Evolutionary conservation across 73 alveolate genomes (phyloP).

Genomic region (Tetrahymena thermophila): DNA sequence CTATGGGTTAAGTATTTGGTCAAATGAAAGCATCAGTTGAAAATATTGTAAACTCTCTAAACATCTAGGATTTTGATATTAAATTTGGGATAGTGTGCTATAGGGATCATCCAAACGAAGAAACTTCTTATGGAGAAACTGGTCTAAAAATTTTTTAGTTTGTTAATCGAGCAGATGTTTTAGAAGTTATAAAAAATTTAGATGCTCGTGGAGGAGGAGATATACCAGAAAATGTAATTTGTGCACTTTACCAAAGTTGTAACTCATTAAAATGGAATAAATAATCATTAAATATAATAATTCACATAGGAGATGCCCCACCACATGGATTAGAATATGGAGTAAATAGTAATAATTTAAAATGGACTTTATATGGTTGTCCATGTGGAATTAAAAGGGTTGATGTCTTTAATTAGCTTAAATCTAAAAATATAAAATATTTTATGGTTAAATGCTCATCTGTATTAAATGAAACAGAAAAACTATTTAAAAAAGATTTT

Average conservation of each 20-base stretch:
- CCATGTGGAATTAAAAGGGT: not conserved
- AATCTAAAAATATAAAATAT: not conserved
- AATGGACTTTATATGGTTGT: not conserved
- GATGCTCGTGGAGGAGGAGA: conserved; percentile 9
- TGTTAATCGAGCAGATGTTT: no score
- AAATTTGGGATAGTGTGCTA: not conserved
- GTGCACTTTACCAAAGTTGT: conserved; percentile 5
- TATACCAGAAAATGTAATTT: conserved; percentile 16
- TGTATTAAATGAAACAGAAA: not conserved
- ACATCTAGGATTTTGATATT: not conserved
- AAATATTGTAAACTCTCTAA: not conserved
- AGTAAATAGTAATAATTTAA: not conserved
- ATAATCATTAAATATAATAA: not conserved
- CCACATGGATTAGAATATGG: conserved; percentile 20
- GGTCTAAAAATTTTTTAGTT: no score
- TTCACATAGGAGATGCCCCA: conserved; percentile 23
- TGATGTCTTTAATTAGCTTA: not conserved
- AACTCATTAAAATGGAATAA: not conserved
- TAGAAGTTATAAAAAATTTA: no score
- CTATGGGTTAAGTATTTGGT: not conserved
- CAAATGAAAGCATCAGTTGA: not conserved
- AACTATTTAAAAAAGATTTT: not conserved
- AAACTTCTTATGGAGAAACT: not conserved
- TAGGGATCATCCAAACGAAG: not conserved
- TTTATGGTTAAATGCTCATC: not conserved